Evolutionary conservation across 1,284 basidiomycete genomes (phyloP), one percentile per base, ranked within the genome.

Genomic region (Ganoderma sinense): DNA sequence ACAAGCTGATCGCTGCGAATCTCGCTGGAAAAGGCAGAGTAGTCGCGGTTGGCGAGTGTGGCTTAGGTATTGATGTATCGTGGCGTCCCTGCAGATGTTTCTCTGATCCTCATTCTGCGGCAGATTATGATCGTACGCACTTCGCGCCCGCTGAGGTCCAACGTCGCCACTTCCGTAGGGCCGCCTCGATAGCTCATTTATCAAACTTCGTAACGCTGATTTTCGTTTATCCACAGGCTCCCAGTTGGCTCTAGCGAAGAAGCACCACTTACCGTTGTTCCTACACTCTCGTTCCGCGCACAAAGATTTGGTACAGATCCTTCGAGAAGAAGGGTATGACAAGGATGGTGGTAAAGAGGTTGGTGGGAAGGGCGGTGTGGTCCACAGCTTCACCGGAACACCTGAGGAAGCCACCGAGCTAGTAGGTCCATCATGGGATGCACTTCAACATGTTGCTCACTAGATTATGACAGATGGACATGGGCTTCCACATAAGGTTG

Each of bases 331-430:
- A 77, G 89, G 90, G 0, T 90, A 91, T 69, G 85, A 85, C 20
- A 84, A 86, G 70, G 82, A 90, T 67, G 88, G 90, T 26, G 91
- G 91, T 0, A 80, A 75, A 48, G 81, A 77, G 20, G 81, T 85
- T 36, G 91, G 91, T 48, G 90, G 83, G 4, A 85, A 84, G 56
- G 88, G 93, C 13, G 94, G 93, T 0, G 94, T 97, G 10, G 94
- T 96, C 10, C 96, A 97, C 80, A 94, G 92, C 74, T 96, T 96
- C 80, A 96, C 95, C 0, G 96, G 95, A 0, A 89, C 87, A 0
- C 73, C 78, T 1, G 85, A 86, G 31, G 94, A 97, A 79, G 89
- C 89, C 60, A 76, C 82, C 10, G 93, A 97, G 77, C 81, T 95
- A 67, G 89, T 96, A 72, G 76, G 90, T 81, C 14, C 20, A 6